These are phyloP conservation scores for Gracilariopsis chorda DNA, from an alignment of 23 red algal species.

Conservation along the genomic window DNA sequence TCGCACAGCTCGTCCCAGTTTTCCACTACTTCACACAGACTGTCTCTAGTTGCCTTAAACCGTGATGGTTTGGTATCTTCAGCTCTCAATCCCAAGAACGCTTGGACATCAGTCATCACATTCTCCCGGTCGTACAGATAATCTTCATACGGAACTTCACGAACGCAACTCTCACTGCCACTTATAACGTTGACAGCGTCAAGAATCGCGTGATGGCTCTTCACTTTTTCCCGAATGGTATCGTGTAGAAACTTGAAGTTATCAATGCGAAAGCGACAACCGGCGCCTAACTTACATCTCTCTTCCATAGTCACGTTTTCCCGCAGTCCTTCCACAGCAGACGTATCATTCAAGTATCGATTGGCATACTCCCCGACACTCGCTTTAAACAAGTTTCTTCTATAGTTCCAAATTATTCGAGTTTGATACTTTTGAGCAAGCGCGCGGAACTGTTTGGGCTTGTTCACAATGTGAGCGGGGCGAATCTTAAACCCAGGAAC, in stretches of 20 bases:
- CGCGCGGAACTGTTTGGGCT: not conserved
- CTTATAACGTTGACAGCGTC: conserved; percentile 26
- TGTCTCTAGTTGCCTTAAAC: conserved; percentile 58
- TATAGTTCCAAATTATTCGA: conserved; percentile 64
- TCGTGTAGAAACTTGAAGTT: conserved; percentile 33
- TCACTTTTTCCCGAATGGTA: conserved; percentile 13
- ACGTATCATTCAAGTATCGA: conserved; percentile 35
- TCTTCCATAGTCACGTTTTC: conserved; percentile 13
- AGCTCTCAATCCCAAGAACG: conserved; percentile 33
- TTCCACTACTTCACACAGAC: conserved; percentile 46
- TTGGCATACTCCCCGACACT: conserved; percentile 52
- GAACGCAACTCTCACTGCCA: conserved; percentile 27
- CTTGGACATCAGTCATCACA: conserved; percentile 33
- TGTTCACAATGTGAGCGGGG: conserved; percentile 42
- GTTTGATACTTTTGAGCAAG: conserved; percentile 51
- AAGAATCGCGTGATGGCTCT: conserved; percentile 13
- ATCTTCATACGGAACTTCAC: conserved; percentile 60
- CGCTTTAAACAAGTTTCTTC: conserved; percentile 55
- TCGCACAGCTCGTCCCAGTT: conserved; percentile 42
- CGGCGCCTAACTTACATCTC: conserved; percentile 16
- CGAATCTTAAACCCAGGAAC: conserved; percentile 69
- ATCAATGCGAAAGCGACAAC: conserved; percentile 35
- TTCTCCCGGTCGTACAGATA: conserved; percentile 61
- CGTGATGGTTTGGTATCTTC: conserved; percentile 27
- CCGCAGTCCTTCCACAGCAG: conserved; percentile 44